Conservation (phyloP, 2,329 filamentous ascomycete genomes). For the Neopestalotiopsis rosae region DNA sequence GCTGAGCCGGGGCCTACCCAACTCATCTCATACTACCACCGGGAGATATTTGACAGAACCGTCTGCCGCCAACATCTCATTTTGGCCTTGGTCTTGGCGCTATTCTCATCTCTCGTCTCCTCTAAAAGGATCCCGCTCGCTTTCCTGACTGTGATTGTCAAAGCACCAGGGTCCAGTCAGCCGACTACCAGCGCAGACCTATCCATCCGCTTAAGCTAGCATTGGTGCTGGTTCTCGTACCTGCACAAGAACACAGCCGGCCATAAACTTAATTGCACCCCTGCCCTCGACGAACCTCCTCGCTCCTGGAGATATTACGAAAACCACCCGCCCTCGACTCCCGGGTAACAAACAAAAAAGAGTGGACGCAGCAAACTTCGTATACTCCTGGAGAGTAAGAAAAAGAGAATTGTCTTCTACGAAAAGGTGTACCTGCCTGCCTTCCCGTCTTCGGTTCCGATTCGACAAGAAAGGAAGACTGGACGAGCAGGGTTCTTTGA, state of each 20-base stretch:
- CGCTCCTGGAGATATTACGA: neutral
- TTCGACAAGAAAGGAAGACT: neutral
- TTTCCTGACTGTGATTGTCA: neutral
- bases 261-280: neutral
- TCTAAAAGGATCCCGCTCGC: conserved; percentile 3
- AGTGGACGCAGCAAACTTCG: conserved; percentile 1
- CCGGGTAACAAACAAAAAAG: neutral
- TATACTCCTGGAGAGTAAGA: conserved; percentile 12
- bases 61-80: conserved; percentile 8
- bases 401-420: neutral
- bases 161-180: neutral
- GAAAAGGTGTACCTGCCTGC: neutral
- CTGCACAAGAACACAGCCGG: conserved; percentile 1
- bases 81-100: conserved; percentile 3
- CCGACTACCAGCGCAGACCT: neutral
- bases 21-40: neutral
- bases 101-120: neutral
- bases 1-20: neutral
- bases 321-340: conserved; percentile 1
- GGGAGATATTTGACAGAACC: conserved; percentile 3
- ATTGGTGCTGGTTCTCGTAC: conserved; percentile 7
- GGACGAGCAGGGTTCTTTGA: neutral
- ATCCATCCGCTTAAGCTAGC: neutral
- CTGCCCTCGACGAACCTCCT: neutral
- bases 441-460: neutral